Evolutionary conservation across 352 stramenopile genomes (phyloP), one percentile per base, ranked within the genome.

Genomic region (Phytopythium chamaehyphon): DNA sequence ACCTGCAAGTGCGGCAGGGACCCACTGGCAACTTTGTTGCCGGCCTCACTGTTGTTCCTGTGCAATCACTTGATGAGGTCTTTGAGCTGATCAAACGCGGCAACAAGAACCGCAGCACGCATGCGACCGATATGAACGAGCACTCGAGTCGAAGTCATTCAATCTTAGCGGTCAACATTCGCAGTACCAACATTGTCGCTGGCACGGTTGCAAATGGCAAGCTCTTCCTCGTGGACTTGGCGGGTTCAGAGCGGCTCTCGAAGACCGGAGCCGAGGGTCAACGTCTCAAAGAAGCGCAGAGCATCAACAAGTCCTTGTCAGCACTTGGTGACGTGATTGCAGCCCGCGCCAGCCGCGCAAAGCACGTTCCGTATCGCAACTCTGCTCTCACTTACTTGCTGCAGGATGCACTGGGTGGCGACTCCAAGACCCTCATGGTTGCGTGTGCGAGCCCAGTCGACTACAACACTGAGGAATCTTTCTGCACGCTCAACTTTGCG

Each of bases 281-380:
- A 55, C 69, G 81, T 12, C 61, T 98, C 6, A 96, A 97, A 51
- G 90, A 98, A 51, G 89, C 90, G 38, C 84, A 96, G 47, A 96
- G 95, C 59, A 97, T 98, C 69, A 97, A 98, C 74, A 95, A 96
- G 57, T 92, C 83, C 43, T 75, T 99, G 22, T 97, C 90, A 5
- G 96, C 96, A 21, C 78, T 99, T 14, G 96, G 96, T 14, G 97
- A 99, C 69, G 97, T 99, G 21, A 99, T 99, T 62, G 78, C 85
- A 19, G 85, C 85, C 22, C 81, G 79, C 11, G 83, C 81, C 16
- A 93, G 79, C 61, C 93, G 92, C 44, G 70, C 83, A 21, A 93
- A 92, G 59, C 95, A 99, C 69, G 80, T 98, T 9, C 93, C 94
- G 26, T 98, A 97, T 61, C 76, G 94, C 58, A 97, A 98, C 66